Conservation (phyloP, 768 basidiomycete genomes). For the Mycena sanguinolenta region DNA sequence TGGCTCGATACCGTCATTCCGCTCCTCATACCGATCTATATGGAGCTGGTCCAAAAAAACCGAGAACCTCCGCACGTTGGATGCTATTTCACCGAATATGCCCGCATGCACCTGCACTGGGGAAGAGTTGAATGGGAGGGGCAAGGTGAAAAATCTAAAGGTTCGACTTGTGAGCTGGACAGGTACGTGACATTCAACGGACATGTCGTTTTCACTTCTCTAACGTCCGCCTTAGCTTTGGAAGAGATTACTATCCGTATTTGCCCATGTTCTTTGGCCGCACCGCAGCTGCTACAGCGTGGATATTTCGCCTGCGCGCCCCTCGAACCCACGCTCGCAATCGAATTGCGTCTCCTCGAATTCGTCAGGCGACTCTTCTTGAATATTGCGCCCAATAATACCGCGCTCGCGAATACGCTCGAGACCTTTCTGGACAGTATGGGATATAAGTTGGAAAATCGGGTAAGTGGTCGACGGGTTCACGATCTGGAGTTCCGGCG, state of each 20-base stretch:
- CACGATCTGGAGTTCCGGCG: neutral
- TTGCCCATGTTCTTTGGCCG: slow-evolving; percentile 10
- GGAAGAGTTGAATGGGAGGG: neutral
- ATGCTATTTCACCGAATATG: too few species aligned
- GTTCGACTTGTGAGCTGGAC: neutral
- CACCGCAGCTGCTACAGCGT: slow-evolving; percentile 40
- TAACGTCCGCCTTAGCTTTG: neutral
- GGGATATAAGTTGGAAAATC: slow-evolving; percentile 6
- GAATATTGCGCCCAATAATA: slow-evolving; percentile 43
- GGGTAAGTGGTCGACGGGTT: slow-evolving; percentile 1
- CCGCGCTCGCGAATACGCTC: slow-evolving; percentile 44
- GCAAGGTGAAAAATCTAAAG: neutral
- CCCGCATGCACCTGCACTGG: neutral
- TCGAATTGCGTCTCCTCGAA: slow-evolving; percentile 47
- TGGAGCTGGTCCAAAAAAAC: neutral
- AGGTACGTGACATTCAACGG: too few species aligned
- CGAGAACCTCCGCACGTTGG: neutral
- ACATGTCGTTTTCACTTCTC: too few species aligned
- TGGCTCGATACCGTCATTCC: neutral
- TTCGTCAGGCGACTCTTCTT: slow-evolving; percentile 45
- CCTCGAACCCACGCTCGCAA: slow-evolving; percentile 45
- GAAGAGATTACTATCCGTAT: neutral
- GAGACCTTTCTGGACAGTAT: slow-evolving; percentile 39
- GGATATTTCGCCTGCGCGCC: slow-evolving; percentile 48
- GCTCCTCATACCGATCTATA: neutral